Conservation (phyloP, 2,329 filamentous ascomycete genomes). For the Paraphoma chrysanthemicola region DNA sequence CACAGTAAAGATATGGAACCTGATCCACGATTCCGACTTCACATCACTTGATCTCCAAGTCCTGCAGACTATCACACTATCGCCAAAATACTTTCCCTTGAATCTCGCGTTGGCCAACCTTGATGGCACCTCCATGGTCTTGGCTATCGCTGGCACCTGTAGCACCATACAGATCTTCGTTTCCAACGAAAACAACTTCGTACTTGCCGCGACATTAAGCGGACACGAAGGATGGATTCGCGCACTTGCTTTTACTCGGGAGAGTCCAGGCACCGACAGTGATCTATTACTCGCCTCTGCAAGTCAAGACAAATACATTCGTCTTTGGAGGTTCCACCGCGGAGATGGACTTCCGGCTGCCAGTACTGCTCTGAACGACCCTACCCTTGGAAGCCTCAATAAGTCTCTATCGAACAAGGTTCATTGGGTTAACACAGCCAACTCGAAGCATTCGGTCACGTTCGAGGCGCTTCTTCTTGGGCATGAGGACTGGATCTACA, state of each 20-base stretch:
- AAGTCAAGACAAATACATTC: constrained; percentile 96
- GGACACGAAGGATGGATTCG: constrained; percentile 97
- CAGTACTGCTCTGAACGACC: constrained; percentile 63
- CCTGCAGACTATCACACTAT: constrained; percentile 68
- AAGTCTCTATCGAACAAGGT: constrained; percentile 88
- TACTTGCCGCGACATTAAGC: constrained; percentile 75
- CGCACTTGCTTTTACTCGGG: constrained; percentile 78
- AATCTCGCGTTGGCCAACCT: constrained; percentile 73
- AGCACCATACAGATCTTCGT: constrained; percentile 83
- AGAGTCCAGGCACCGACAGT: constrained; percentile 60
- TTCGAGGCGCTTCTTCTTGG: constrained; percentile 94
- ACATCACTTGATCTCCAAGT: constrained; percentile 32
- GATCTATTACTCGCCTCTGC: constrained; percentile 89
- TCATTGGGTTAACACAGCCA: constrained; percentile 70
- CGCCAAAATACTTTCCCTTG: constrained; percentile 82
- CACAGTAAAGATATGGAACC: constrained; percentile 71
- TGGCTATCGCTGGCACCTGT: constrained; percentile 87
- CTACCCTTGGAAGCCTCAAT: constrained; percentile 65
- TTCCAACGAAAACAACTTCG: constrained; percentile 65
- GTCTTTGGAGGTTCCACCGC: constrained; percentile 84
- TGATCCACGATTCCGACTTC: constrained; percentile 52
- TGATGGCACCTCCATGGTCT: constrained; percentile 63
- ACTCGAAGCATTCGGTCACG: constrained; percentile 76
- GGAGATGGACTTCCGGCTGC: constrained; percentile 69
- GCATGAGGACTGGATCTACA: constrained; percentile 99